Evolutionary conservation across 2,329 filamentous ascomycete genomes (phyloP), one percentile per base, ranked within the genome.

Genomic region (Cyclaneusma minus): DNA sequence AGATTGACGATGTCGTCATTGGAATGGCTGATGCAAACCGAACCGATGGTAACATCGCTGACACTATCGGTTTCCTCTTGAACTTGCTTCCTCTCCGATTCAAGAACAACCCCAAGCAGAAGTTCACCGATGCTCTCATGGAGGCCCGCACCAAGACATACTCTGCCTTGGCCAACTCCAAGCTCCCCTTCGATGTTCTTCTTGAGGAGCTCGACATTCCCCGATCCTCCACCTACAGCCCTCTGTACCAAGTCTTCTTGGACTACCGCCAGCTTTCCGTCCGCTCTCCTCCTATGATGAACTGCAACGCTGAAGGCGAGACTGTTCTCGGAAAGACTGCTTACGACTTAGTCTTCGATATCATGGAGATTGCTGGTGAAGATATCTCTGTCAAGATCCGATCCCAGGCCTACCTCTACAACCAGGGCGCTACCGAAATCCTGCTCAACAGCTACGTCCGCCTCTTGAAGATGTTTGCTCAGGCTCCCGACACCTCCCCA

Each of bases 61-160:
- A 36, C 1, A 61, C 41, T 3, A 38, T 67, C 2, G 64, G 64
- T 2, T 40, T 53, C 21, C 57, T 58, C 21, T 31, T 67, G 3
- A 67, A 68, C 30, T 37, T 66, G 1, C 41, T 68, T 1, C 51
- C 64, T 2, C 24, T 67, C 1, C 45, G 48, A 1, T 54, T 64
- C 30, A 16, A 37, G 2, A 22, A 34, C 13, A n/a, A 36, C 15
- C 10, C 25, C 13, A 17, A 23, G 16, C 32, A 48, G 7, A 37
- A 39, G 0, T 56, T 57, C 29, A 35, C 29, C 1, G 43, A 52
- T 4, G 34, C 37, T 3, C 30, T 59, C 4, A 34, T 37, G 14
- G 30, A 41, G 12, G 29, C 36, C 5, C 13, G 25, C 7, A 27
- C 31, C 10, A 41, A 33, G 29, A 27, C 34, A 6, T 35, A 38